Evolutionary conservation across 305 asterid species (phyloP).

Genomic region (Coffea humblotiana): DNA sequence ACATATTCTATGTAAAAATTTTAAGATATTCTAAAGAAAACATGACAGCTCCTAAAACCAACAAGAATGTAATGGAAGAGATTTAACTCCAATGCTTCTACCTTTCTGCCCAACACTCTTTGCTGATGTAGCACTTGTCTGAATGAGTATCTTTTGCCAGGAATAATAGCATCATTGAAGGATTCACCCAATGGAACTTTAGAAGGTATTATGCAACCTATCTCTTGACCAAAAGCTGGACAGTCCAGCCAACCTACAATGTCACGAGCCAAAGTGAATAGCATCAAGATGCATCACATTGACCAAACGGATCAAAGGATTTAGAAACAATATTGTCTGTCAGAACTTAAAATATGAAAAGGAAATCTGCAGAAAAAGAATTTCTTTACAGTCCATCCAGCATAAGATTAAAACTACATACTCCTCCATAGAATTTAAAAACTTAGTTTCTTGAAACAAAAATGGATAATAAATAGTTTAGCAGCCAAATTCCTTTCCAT

Average conservation of each 20-base stretch:
- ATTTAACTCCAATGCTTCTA: conserved; percentile 21
- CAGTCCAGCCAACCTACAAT: conserved; percentile 96
- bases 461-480: not conserved
- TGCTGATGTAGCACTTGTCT: conserved; percentile 88
- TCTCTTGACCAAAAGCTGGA: conserved; percentile 79
- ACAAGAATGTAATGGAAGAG: not conserved
- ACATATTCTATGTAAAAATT: not conserved
- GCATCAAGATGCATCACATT: not conserved
- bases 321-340: conserved; percentile 7
- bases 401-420: not conserved
- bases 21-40: not conserved
- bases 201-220: conserved; percentile 77
- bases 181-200: conserved; percentile 92
- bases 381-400: not conserved
- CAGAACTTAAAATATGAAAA: not conserved
- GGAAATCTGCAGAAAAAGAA: not conserved
- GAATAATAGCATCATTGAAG: conserved; percentile 63
- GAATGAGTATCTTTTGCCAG: conserved; percentile 92
- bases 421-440: not conserved
- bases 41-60: not conserved
- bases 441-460: not conserved
- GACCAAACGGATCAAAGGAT: conserved; percentile 2
- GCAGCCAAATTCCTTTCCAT: not conserved
- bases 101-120: conserved; percentile 72
- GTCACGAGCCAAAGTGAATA: conserved; percentile 5